Evolutionary conservation across 169 alveolate species (phyloP).

Genomic region (Plasmodium malariae): DNA sequence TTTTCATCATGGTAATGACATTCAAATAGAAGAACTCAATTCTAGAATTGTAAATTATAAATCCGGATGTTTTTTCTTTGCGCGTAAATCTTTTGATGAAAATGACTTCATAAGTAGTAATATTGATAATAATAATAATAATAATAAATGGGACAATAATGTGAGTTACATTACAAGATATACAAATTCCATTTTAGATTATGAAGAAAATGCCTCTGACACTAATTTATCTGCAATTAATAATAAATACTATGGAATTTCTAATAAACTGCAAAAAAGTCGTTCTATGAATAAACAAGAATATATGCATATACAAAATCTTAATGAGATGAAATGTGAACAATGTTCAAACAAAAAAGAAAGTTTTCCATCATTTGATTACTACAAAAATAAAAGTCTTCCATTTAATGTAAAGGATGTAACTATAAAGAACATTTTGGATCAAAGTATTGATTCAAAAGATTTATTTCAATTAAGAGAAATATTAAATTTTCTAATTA

Average conservation of each 20-base stretch:
- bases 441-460: conserved; percentile 54
- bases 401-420: conserved; percentile 11
- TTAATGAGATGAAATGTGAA: conserved; percentile 29
- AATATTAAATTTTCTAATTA: conserved; percentile 70
- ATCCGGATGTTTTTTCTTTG: conserved; percentile 18
- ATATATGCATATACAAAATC: conserved; percentile 1
- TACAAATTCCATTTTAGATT: conserved; percentile 42
- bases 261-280: conserved; percentile 27
- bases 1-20: conserved; percentile 13
- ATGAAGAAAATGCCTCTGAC: conserved; percentile 46
- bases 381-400: conserved; percentile 12
- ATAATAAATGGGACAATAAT: conserved; percentile 24
- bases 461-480: conserved; percentile 56
- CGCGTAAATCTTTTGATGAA: conserved; percentile 59
- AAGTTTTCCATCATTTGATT: conserved; percentile 37
- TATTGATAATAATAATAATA: conserved; percentile 12
- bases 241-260: conserved; percentile 10
- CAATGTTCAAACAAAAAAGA: conserved; percentile 9
- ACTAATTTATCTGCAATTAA: conserved; percentile 31
- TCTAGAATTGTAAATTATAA: conserved; percentile 28
- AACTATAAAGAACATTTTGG: conserved; percentile 22
- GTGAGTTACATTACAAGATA: conserved; percentile 18
- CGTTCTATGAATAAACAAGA: conserved; percentile 27
- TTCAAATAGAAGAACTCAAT: conserved; percentile 39
- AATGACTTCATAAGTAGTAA: conserved; percentile 27